A percentile compares a stretch with the other conserved stretches of the same genome.
phyloP scores from a whole-genome alignment of 2,329 filamentous ascomycete genomes.

The Aureobasidium mangrovei region DNA sequence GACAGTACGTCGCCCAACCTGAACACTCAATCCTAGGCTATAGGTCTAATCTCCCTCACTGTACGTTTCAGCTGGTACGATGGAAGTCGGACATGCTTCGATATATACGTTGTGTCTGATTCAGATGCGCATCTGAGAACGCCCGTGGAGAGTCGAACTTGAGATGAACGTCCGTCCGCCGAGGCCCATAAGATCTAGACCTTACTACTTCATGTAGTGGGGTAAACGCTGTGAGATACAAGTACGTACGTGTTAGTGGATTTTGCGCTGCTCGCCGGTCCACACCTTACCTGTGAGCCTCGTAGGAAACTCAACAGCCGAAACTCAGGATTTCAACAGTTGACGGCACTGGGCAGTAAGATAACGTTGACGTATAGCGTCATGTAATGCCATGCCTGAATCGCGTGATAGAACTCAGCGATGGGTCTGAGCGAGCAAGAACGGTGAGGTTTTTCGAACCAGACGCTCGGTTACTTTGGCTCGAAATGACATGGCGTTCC shows the following conservation, averaged over 20 bases:
- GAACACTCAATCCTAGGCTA: no score
- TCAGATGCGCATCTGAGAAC: not conserved
- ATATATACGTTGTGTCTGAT: slow-evolving; percentile 5
- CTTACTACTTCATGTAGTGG: no score
- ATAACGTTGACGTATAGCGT: not conserved
- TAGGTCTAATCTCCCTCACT: not conserved
- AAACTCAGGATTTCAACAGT: slow-evolving; percentile 1
- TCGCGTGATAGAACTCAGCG: not conserved
- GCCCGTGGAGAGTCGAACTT: not conserved
- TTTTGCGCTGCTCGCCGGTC: not conserved
- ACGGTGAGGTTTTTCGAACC: not conserved
- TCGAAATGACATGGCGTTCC: not conserved
- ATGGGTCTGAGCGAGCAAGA: not conserved
- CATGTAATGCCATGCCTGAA: not conserved
- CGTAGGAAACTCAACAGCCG: not conserved
- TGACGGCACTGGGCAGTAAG: not conserved
- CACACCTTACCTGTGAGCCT: not conserved
- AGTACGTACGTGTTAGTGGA: no score
- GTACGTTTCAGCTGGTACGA: not conserved
- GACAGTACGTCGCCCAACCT: no score
- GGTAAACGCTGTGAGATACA: no score
- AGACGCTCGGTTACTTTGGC: not conserved
- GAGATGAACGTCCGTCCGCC: not conserved
- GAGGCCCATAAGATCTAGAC: not conserved
- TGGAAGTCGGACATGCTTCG: not conserved